phyloP scores from a whole-genome alignment of 177 flowering plant species.

The Vitis hybrid region DNA sequence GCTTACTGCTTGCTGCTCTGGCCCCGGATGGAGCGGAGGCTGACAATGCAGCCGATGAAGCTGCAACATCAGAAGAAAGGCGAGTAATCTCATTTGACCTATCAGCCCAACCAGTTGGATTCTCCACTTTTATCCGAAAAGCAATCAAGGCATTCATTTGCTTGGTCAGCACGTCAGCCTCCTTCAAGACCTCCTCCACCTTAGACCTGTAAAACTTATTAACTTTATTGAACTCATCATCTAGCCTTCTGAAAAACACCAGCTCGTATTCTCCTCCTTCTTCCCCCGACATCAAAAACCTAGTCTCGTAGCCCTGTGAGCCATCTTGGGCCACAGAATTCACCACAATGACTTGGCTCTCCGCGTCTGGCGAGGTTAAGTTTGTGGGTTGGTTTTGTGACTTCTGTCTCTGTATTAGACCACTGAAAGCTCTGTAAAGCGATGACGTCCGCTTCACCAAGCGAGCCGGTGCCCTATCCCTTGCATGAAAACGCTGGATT shows the following conservation, averaged over 20 bases:
- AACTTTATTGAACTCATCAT: conserved; percentile 70
- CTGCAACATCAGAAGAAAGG: conserved; percentile 38
- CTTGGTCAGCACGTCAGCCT: conserved; percentile 34
- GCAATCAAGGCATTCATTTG: conserved; percentile 60
- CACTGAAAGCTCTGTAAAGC: conserved; percentile 67
- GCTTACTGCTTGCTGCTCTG: conserved; percentile 23
- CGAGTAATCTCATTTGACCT: conserved; percentile 35
- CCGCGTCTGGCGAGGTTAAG: conserved; percentile 20
- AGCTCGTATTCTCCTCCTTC: conserved; percentile 63
- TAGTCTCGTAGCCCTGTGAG: conserved; percentile 25
- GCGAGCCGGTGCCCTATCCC: conserved; percentile 3
- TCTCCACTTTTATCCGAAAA: conserved; percentile 43
- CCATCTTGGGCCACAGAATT: conserved; percentile 17
- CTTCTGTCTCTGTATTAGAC: conserved; percentile 32
- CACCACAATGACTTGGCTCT: conserved; percentile 45
- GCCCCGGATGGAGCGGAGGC: conserved; percentile 34
- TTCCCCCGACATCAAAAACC: conserved; percentile 44
- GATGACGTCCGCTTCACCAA: conserved; percentile 26
- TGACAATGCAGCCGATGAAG: conserved; percentile 26
- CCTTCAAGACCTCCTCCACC: conserved; percentile 53
- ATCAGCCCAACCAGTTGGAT: conserved; percentile 25
- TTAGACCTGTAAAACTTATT: conserved; percentile 46
- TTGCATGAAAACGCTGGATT: conserved; percentile 20
- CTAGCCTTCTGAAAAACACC: conserved; percentile 50
- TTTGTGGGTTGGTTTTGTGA: background rate